Conservation (phyloP, 306 rosid genomes). For the Neltuma alba region DNA sequence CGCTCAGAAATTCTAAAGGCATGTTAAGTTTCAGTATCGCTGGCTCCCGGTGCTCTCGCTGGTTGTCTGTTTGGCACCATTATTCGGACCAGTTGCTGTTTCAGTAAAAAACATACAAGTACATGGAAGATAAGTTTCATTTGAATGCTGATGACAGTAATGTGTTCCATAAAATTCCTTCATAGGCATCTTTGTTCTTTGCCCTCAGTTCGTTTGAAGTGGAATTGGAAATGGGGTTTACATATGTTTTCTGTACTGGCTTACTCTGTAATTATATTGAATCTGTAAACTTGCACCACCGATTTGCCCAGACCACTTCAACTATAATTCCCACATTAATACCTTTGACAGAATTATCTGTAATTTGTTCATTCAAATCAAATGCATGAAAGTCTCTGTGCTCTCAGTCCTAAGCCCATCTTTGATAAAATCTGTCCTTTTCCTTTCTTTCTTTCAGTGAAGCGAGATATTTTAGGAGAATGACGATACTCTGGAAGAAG, state of each 20-base stretch:
- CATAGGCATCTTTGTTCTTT: slow-evolving; percentile 41
- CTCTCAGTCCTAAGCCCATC: not conserved
- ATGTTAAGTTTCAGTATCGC: slow-evolving; percentile 43
- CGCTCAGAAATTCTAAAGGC: slow-evolving; percentile 33
- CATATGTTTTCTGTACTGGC: slow-evolving; percentile 34
- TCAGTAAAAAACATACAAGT: slow-evolving; percentile 37
- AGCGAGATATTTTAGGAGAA: not conserved
- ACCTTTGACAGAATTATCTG: not conserved
- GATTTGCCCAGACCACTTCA: slow-evolving; percentile 31
- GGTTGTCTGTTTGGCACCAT: slow-evolving; percentile 46
- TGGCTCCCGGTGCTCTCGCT: slow-evolving; percentile 44
- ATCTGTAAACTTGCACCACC: slow-evolving; percentile 27
- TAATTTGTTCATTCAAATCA: slow-evolving; percentile 9
- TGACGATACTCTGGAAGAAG: not conserved
- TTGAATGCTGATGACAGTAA: slow-evolving; percentile 42
- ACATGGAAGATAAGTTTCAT: slow-evolving; percentile 49
- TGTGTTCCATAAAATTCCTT: slow-evolving; percentile 40
- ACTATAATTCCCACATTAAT: slow-evolving; percentile 28
- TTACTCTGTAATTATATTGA: slow-evolving; percentile 41
- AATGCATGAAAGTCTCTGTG: slow-evolving; percentile 1
- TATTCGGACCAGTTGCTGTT: slow-evolving; percentile 42
- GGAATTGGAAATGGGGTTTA: slow-evolving; percentile 50
- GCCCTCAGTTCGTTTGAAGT: slow-evolving; percentile 45
- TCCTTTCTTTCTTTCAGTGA: not conserved
- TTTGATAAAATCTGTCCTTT: not conserved